phyloP scores from a whole-genome alignment of 2,329 filamentous ascomycete genomes.

The Ceratocystis ficicola region DNA sequence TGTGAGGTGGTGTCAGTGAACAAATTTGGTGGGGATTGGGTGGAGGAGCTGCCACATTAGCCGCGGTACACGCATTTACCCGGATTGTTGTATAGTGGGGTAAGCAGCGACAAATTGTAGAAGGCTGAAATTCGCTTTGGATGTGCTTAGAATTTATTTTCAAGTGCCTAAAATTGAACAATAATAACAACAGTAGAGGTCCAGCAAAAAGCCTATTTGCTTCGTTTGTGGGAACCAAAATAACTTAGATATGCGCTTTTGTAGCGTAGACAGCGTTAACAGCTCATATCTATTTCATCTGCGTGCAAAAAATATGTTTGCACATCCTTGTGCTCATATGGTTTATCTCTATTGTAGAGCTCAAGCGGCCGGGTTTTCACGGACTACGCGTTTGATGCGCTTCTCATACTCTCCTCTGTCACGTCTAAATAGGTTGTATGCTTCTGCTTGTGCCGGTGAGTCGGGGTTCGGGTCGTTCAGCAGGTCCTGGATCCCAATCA shows the following conservation, averaged over 20 bases:
- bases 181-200: neutral
- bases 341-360: neutral
- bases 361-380: constrained; percentile 71
- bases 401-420: constrained; percentile 78
- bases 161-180: neutral
- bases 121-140: neutral
- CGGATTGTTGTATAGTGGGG: neutral
- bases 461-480: constrained; percentile 95
- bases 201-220: neutral
- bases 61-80: neutral
- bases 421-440: constrained; percentile 93
- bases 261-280: neutral
- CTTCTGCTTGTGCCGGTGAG: constrained; percentile 90
- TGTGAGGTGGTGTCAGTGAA: neutral
- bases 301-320: too few species aligned
- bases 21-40: neutral
- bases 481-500: constrained; percentile 89
- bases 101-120: neutral
- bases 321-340: neutral
- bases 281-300: too few species aligned
- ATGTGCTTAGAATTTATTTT: neutral
- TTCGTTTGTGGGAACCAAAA: neutral
- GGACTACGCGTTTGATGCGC: constrained; percentile 74
- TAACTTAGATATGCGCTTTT: neutral
- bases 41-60: neutral